A percentile compares a stretch with the other conserved stretches of the same genome.
Conservation (phyloP, 768 basidiomycete genomes). For the Russula emetica region DNA sequence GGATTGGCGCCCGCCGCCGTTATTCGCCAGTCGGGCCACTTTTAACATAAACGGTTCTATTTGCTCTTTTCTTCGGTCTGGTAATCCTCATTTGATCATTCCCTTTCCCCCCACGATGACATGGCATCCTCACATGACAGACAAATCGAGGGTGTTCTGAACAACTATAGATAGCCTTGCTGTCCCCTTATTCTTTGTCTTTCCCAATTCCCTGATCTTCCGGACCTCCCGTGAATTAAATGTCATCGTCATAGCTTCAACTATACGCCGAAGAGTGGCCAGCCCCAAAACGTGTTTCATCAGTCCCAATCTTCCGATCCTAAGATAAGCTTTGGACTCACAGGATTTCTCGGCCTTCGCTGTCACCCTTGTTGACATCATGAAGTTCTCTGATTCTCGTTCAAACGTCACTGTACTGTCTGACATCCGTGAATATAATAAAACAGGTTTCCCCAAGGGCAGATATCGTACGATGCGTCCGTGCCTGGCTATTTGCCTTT, state of each 20-base stretch:
- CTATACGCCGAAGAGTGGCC: neutral
- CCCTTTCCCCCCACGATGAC: neutral
- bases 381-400: neutral
- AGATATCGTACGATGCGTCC: too few species aligned
- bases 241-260: neutral
- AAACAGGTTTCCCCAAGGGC: neutral
- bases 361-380: neutral
- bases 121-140: neutral
- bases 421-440: neutral
- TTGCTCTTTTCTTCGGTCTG: too few species aligned
- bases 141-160: neutral
- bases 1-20: neutral
- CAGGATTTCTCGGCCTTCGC: neutral
- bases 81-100: neutral
- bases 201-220: neutral
- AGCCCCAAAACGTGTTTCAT: neutral
- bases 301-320: constrained; percentile 6
- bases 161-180: neutral
- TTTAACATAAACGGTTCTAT: too few species aligned
- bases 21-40: neutral
- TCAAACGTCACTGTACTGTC: neutral
- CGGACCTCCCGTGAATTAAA: neutral
- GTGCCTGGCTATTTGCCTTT: constrained; percentile 14
- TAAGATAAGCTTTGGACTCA: constrained; percentile 2
- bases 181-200: neutral